phyloP scores from a whole-genome alignment of 345 rosid species.

The Populus alba region DNA sequence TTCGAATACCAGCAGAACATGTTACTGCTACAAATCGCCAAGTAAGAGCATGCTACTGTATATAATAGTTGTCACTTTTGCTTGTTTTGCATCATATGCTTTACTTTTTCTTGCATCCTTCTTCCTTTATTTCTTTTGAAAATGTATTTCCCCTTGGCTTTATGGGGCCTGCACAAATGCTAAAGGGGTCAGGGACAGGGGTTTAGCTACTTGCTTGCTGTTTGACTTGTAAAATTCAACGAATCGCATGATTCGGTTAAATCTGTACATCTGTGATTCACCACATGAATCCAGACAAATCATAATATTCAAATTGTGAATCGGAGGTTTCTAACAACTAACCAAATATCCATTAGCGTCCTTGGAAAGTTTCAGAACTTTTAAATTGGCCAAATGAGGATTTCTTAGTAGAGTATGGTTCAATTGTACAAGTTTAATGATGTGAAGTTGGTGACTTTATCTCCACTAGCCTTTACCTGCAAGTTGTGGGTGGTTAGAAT shows the following conservation, averaged over 20 bases:
- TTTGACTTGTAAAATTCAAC: not conserved
- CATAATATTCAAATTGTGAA: not conserved
- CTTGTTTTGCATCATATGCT: not conserved
- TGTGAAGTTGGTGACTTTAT: not conserved
- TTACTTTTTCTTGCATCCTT: not conserved
- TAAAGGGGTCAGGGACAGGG: not conserved
- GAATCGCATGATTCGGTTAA: no score
- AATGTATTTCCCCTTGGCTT: not conserved
- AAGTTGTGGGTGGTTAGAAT: not conserved
- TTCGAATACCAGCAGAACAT: conserved; percentile 93
- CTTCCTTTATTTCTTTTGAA: not conserved
- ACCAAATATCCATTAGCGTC: not conserved
- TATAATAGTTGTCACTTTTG: conserved; percentile 1
- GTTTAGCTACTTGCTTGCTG: not conserved
- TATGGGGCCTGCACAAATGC: not conserved
- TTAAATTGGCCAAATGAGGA: not conserved
- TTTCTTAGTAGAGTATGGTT: not conserved
- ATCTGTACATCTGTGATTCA: no score
- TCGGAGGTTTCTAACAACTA: not conserved
- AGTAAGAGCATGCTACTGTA: conserved; percentile 47
- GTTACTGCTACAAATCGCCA: conserved; percentile 99
- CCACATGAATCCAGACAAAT: no score
- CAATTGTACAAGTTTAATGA: not conserved
- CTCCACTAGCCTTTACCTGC: not conserved
- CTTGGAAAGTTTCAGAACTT: not conserved